Evolutionary conservation across 2,329 filamentous ascomycete genomes (phyloP).

Genomic region (Sporothrix brasiliensis): DNA sequence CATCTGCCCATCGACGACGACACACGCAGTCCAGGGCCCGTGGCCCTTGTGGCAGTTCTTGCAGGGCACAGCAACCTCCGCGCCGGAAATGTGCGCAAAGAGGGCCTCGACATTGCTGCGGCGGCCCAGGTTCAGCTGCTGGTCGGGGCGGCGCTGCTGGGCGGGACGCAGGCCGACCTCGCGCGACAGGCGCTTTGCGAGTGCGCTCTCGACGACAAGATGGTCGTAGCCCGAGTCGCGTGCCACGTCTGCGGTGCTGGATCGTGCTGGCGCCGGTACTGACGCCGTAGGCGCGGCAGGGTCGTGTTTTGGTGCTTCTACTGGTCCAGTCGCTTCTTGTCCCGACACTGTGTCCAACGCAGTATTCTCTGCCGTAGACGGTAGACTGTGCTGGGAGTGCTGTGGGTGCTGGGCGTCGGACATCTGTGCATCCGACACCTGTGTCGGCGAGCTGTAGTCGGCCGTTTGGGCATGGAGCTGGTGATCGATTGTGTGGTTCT

Average conservation of each 20-base stretch:
- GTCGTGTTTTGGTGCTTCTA: neutral
- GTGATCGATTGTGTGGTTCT: slow-evolving; percentile 30
- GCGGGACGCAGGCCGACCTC: slow-evolving; percentile 55
- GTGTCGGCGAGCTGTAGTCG: neutral
- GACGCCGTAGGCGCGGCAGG: slow-evolving; percentile 29
- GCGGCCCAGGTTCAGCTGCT: slow-evolving; percentile 58
- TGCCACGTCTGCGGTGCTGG: slow-evolving; percentile 54
- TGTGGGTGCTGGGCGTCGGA: neutral
- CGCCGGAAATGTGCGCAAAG: slow-evolving; percentile 60
- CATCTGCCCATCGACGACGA: slow-evolving; percentile 64
- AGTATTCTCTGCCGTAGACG: neutral
- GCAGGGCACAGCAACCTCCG: slow-evolving; percentile 53
- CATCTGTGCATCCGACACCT: neutral
- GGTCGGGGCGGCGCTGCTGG: slow-evolving; percentile 57
- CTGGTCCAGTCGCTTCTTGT: neutral
- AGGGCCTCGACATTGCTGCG: slow-evolving; percentile 64
- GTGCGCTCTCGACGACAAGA: slow-evolving; percentile 56
- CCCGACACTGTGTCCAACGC: neutral
- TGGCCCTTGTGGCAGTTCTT: slow-evolving; percentile 64
- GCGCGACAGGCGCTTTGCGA: slow-evolving; percentile 57
- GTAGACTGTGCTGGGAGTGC: neutral
- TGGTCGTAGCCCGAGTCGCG: slow-evolving; percentile 51
- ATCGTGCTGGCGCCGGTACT: slow-evolving; percentile 34
- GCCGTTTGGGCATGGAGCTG: slow-evolving; percentile 35
- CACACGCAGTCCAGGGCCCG: slow-evolving; percentile 61